These are phyloP conservation scores for Fusarium praegraminearum DNA, from an alignment of 2,329 filamentous ascomycete species.

Conservation along the genomic window DNA sequence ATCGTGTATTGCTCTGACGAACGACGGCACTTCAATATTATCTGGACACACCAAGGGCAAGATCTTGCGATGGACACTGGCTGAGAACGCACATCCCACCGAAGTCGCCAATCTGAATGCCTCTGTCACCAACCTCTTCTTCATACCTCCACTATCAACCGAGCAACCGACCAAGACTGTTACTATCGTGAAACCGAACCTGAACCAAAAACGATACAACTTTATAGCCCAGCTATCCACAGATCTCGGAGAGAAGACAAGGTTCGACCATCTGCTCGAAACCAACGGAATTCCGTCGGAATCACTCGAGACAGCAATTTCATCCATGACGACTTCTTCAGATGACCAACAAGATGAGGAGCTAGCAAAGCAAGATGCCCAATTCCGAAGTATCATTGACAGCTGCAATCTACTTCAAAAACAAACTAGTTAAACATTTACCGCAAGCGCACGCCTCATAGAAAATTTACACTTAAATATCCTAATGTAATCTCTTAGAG, in stretches of 20 bases:
- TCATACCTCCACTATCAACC: slow-evolving; percentile 71
- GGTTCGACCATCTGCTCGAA: slow-evolving; percentile 60
- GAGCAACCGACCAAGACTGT: slow-evolving; percentile 61
- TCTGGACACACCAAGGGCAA: slow-evolving; percentile 86
- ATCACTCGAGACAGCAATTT: slow-evolving; percentile 63
- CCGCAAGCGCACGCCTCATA: slow-evolving; percentile 23
- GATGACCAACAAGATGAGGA: slow-evolving; percentile 33
- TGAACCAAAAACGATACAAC: slow-evolving; percentile 73
- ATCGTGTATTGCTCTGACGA: slow-evolving; percentile 78
- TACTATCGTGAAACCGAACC: slow-evolving; percentile 83
- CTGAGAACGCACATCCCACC: slow-evolving; percentile 74
- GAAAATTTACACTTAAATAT: slow-evolving; percentile 2
- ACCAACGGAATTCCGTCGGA: slow-evolving; percentile 61
- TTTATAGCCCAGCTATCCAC: slow-evolving; percentile 73
- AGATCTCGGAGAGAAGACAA: slow-evolving; percentile 55
- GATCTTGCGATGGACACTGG: slow-evolving; percentile 83
- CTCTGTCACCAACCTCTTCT: slow-evolving; percentile 83
- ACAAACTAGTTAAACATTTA: slow-evolving; percentile 17
- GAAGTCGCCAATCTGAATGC: slow-evolving; percentile 80
- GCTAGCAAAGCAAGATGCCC: slow-evolving; percentile 56
- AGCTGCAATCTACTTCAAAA: slow-evolving; percentile 54
- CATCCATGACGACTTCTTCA: slow-evolving; percentile 56
- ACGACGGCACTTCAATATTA: slow-evolving; percentile 83
- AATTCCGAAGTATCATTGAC: slow-evolving; percentile 60
- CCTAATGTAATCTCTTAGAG: slow-evolving; percentile 31